Conservation (phyloP, 139 green algal genomes). For the Chlorella sorokiniana region DNA sequence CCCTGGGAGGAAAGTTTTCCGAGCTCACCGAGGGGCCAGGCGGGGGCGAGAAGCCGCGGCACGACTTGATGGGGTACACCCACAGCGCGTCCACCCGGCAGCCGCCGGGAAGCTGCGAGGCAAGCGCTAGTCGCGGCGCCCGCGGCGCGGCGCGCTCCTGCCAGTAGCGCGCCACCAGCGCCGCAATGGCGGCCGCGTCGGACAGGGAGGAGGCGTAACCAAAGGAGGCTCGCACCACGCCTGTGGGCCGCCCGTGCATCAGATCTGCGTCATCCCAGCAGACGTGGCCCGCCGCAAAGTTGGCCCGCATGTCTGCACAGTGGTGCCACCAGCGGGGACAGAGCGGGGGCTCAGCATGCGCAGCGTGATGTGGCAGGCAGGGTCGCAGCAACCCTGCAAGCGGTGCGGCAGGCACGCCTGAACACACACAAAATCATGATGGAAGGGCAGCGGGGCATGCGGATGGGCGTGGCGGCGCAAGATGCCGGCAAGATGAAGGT, state of each 20-base stretch:
- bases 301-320: slow-evolving; percentile 50
- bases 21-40: slow-evolving; percentile 60
- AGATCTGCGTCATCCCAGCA: slow-evolving; percentile 89
- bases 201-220: slow-evolving; percentile 69
- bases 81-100: slow-evolving; percentile 41
- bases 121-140: not conserved
- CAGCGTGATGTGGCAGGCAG: too few species aligned
- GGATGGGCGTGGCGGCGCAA: not conserved
- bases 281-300: slow-evolving; percentile 76
- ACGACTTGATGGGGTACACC: slow-evolving; percentile 95
- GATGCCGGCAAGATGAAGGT: too few species aligned
- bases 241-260: slow-evolving; percentile 68
- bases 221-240: slow-evolving; percentile 82
- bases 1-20: too few species aligned
- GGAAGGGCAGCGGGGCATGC: not conserved
- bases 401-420: not conserved
- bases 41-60: slow-evolving; percentile 31
- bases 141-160: not conserved
- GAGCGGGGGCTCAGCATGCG: not conserved
- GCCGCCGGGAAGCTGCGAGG: not conserved
- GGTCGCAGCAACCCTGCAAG: too few species aligned
- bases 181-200: slow-evolving; percentile 63
- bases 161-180: slow-evolving; percentile 57
- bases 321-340: not conserved
- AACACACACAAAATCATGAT: not conserved